Conservation (phyloP, 441 rosid genomes). For the Pelargonium fulgidum region DNA sequence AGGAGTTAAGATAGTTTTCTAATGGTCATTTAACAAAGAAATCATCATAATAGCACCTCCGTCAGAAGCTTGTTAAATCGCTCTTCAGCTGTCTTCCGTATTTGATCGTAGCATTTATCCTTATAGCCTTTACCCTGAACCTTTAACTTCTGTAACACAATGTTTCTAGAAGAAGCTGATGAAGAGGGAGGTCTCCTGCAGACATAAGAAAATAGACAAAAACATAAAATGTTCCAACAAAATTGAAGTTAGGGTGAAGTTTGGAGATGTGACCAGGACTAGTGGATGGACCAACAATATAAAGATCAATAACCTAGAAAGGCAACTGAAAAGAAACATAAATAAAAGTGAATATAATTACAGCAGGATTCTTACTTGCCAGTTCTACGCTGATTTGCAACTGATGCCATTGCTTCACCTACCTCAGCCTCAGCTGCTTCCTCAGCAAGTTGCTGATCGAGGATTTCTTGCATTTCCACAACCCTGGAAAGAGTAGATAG, state of each 20-base stretch:
- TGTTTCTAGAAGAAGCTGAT: slow-evolving; percentile 52
- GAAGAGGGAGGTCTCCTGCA: slow-evolving; percentile 62
- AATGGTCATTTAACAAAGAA: slow-evolving; percentile 5
- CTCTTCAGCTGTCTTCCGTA: slow-evolving; percentile 79
- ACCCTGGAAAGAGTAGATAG: slow-evolving; percentile 46
- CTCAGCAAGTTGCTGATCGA: slow-evolving; percentile 95
- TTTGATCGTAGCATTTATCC: slow-evolving; percentile 96
- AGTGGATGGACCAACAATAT: slow-evolving; percentile 1
- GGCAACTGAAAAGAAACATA: slow-evolving; percentile 1
- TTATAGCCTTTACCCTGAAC: slow-evolving; percentile 87
- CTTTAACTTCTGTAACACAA: slow-evolving; percentile 63
- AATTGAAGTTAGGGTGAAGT: slow-evolving; percentile 13
- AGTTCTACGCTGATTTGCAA: slow-evolving; percentile 87
- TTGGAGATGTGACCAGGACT: slow-evolving; percentile 3
- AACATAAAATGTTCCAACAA: neutral
- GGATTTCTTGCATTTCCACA: slow-evolving; percentile 99
- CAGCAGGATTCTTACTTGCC: slow-evolving; percentile 51
- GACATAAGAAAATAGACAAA: slow-evolving; percentile 18
- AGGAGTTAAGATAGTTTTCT: slow-evolving; percentile 15
- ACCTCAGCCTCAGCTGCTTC: slow-evolving; percentile 99
- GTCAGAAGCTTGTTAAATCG: slow-evolving; percentile 80
- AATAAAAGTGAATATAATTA: slow-evolving; percentile 11
- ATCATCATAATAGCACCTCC: slow-evolving; percentile 38
- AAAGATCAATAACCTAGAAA: neutral
- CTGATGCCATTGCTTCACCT: slow-evolving; percentile 79